phyloP scores from a whole-genome alignment of 441 rosid genomes.

The Brassica balearica region DNA sequence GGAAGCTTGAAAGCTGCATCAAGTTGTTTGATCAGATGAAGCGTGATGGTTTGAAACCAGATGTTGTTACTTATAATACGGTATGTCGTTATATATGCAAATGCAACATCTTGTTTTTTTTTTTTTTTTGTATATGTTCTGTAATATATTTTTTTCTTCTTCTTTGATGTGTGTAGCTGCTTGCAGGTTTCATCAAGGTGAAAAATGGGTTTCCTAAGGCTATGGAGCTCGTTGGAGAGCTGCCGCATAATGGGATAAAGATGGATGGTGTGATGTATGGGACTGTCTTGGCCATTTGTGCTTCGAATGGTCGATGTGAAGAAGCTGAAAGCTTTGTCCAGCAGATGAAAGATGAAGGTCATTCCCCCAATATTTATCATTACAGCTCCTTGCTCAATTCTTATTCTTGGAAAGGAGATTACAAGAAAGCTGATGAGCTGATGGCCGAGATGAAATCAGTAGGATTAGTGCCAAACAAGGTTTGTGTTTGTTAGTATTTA shows the following conservation, averaged over 20 bases:
- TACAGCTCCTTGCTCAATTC: slow-evolving; percentile 91
- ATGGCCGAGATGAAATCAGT: slow-evolving; percentile 75
- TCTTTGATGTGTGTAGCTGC: slow-evolving; percentile 63
- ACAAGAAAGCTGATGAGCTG: slow-evolving; percentile 81
- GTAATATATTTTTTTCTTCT: slow-evolving; percentile 35
- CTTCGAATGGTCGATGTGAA: slow-evolving; percentile 73
- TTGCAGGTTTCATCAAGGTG: slow-evolving; percentile 85
- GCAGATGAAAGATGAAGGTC: slow-evolving; percentile 85
- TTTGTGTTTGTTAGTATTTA: slow-evolving; percentile 44
- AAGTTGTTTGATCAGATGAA: slow-evolving; percentile 86
- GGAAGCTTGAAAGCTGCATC: slow-evolving; percentile 65
- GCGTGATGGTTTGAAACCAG: slow-evolving; percentile 82
- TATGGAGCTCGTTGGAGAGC: slow-evolving; percentile 71
- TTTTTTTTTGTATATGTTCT: neutral
- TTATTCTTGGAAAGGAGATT: slow-evolving; percentile 72
- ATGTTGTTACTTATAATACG: slow-evolving; percentile 79
- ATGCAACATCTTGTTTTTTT: neutral
- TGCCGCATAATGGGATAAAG: slow-evolving; percentile 59
- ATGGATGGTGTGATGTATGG: slow-evolving; percentile 90
- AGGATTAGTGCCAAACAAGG: slow-evolving; percentile 90
- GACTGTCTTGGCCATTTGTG: slow-evolving; percentile 87
- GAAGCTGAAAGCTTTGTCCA: slow-evolving; percentile 77
- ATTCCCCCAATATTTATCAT: slow-evolving; percentile 72
- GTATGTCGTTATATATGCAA: slow-evolving; percentile 43
- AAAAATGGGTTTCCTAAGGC: slow-evolving; percentile 74